Conservation (phyloP, 441 rosid species). For the Manihot esculenta region DNA sequence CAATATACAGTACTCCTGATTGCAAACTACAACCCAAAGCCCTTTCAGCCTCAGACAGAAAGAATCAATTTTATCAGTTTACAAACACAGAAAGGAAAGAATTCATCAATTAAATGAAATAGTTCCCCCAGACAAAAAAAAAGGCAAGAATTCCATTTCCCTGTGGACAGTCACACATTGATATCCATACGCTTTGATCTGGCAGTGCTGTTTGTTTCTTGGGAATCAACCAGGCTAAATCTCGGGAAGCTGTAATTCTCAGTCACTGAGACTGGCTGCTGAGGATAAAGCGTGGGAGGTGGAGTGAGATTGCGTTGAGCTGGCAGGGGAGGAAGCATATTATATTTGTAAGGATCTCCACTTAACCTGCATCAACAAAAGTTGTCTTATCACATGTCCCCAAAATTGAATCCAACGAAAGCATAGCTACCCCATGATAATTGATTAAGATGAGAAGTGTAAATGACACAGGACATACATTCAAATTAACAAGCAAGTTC, state of each 20-base stretch:
- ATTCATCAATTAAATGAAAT: conserved; percentile 13
- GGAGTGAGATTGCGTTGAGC: conserved; percentile 92
- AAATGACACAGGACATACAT: background rate
- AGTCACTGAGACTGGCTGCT: conserved; percentile 72
- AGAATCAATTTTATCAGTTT: conserved; percentile 27
- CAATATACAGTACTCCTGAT: conserved; percentile 19
- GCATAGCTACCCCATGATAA: background rate
- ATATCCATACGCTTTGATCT: conserved; percentile 83
- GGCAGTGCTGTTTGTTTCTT: conserved; percentile 51
- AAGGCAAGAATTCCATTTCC: background rate
- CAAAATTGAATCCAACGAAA: background rate
- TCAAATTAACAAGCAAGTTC: background rate
- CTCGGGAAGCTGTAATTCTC: conserved; percentile 74
- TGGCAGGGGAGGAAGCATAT: conserved; percentile 74
- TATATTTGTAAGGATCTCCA: conserved; percentile 65
- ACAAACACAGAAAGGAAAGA: conserved; percentile 7
- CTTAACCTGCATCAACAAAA: conserved; percentile 49
- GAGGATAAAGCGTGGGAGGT: conserved; percentile 94
- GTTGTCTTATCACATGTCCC: background rate
- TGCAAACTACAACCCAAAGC: conserved; percentile 10
- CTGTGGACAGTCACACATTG: conserved; percentile 44
- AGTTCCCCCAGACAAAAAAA: background rate
- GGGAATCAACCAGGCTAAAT: conserved; percentile 52
- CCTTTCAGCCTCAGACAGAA: conserved; percentile 13
- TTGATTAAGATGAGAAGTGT: background rate